phyloP scores from a whole-genome alignment of 148 eudicot species.

The Camellia japonica region DNA sequence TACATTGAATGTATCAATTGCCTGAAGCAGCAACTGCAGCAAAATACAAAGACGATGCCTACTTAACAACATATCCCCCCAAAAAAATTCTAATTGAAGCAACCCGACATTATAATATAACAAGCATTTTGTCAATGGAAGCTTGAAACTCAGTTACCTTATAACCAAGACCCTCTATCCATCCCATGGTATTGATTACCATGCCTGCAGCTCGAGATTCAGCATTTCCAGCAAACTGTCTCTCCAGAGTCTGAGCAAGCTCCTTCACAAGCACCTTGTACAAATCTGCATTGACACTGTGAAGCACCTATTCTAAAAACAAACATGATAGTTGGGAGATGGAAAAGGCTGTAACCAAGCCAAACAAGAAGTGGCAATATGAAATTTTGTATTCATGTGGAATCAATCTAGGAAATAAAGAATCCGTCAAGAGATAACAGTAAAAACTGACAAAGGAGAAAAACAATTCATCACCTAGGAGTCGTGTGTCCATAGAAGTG shows the following conservation, averaged over 20 bases:
- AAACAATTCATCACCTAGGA: conserved; percentile 52
- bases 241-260: conserved; percentile 77
- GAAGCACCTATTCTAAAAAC: conserved; percentile 22
- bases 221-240: conserved; percentile 75
- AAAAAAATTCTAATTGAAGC: not conserved
- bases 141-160: conserved; percentile 41
- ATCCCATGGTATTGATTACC: conserved; percentile 99
- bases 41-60: conserved; percentile 6
- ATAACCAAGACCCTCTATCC: conserved; percentile 92
- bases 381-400: not conserved
- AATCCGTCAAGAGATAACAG: not conserved
- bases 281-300: conserved; percentile 69
- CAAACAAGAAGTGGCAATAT: not conserved
- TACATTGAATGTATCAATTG: conserved; percentile 81
- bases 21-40: conserved; percentile 87
- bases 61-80: conserved; percentile 1
- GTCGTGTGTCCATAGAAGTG: conserved; percentile 79
- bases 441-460: not conserved
- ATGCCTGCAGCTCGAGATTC: conserved; percentile 95
- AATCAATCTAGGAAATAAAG: not conserved
- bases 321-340: conserved; percentile 7
- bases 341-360: not conserved
- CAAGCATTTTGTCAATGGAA: not conserved
- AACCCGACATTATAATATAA: not conserved
- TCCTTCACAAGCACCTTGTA: conserved; percentile 80